Evolutionary conservation across 371 early-diverging fungal genomes (phyloP).

Genomic region (Synchytrium microbalum): DNA sequence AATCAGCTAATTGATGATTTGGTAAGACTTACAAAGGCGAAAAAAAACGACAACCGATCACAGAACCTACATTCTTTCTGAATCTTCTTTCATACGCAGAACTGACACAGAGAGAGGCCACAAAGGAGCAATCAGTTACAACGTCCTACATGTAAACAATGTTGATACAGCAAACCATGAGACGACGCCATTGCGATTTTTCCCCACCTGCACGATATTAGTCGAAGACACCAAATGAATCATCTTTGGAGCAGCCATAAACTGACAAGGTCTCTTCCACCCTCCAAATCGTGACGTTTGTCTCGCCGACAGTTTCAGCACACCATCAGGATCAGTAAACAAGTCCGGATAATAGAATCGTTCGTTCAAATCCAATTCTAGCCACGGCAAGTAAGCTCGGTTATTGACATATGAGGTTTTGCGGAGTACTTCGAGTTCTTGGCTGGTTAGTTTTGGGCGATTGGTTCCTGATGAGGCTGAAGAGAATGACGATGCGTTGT

Average conservation of each 20-base stretch:
- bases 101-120: conserved; percentile 80
- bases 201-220: conserved; percentile 30
- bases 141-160: conserved; percentile 71
- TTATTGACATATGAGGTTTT: conserved; percentile 63
- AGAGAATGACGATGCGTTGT: not conserved
- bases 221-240: conserved; percentile 53
- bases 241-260: conserved; percentile 58
- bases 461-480: conserved; percentile 1
- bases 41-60: not conserved
- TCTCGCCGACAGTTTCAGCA: conserved; percentile 60
- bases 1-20: conserved; percentile 44
- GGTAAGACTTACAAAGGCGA: not conserved
- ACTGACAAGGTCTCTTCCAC: conserved; percentile 74
- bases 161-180: not conserved
- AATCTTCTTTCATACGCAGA: conserved; percentile 74
- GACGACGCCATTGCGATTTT: not conserved
- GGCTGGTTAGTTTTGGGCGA: conserved; percentile 20
- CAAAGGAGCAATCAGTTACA: conserved; percentile 91
- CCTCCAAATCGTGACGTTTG: conserved; percentile 64
- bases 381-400: conserved; percentile 68
- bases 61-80: conserved; percentile 49
- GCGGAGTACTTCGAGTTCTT: conserved; percentile 57
- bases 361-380: conserved; percentile 55
- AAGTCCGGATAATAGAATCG: conserved; percentile 40
- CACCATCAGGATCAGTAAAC: conserved; percentile 64